Conservation (phyloP, 805 yeast species). For the Starmerella etchellsii region DNA sequence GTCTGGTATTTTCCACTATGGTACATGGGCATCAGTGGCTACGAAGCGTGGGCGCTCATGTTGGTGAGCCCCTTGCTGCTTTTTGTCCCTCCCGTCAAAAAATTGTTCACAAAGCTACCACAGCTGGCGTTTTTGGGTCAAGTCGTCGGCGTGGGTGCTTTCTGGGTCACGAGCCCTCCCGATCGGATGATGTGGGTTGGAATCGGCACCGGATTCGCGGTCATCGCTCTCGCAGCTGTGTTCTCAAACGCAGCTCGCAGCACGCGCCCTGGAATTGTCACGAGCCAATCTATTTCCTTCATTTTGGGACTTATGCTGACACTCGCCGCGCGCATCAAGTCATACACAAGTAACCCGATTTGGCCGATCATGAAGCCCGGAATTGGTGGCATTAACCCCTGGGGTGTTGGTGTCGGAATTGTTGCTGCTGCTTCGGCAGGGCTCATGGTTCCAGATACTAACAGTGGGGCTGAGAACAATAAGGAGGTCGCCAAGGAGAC, state of each 20-base stretch:
- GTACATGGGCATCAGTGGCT: conserved; percentile 96
- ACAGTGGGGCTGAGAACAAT: no score
- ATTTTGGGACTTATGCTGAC: conserved; percentile 61
- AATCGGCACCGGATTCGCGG: conserved; percentile 51
- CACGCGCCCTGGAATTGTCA: conserved; percentile 21
- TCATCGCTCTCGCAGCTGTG: conserved; percentile 47
- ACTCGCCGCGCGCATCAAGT: conserved; percentile 59
- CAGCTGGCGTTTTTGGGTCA: conserved; percentile 43
- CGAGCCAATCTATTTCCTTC: conserved; percentile 40
- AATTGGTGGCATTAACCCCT: conserved; percentile 75
- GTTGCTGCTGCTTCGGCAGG: conserved; percentile 48
- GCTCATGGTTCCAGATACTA: conserved; percentile 12
- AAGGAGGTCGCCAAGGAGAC: neutral
- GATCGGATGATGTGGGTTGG: conserved; percentile 52
- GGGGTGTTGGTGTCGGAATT: conserved; percentile 54
- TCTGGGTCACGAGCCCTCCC: conserved; percentile 54
- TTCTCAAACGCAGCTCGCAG: conserved; percentile 30
- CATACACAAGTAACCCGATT: conserved; percentile 78
- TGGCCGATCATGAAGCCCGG: conserved; percentile 87
- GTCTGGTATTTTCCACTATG: conserved; percentile 97
- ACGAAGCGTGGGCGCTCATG: conserved; percentile 41
- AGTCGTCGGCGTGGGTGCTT: conserved; percentile 64
- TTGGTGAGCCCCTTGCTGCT: conserved; percentile 43
- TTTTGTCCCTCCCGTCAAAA: conserved; percentile 34
- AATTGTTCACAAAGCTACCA: conserved; percentile 34